Evolutionary conservation across 2,329 filamentous ascomycete species (phyloP).

Genomic region (Paraphaeosphaeria minitans): DNA sequence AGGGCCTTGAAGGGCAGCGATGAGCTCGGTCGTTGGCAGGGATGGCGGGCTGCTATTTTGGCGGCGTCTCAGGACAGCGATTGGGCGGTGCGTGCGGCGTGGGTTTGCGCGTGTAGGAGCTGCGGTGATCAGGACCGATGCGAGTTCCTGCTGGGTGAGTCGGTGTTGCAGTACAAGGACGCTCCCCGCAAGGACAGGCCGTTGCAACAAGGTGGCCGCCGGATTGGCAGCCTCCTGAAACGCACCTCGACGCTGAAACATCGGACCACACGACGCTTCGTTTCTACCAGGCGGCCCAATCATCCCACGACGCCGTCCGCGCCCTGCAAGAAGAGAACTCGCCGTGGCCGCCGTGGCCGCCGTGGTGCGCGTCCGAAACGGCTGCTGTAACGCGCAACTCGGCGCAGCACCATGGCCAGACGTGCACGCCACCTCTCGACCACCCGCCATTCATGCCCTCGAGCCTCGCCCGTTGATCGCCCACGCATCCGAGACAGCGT

Average conservation of each 20-base stretch:
- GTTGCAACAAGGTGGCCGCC: conserved; percentile 3
- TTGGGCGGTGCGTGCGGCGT: conserved; percentile 22
- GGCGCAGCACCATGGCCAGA: conserved; percentile 12
- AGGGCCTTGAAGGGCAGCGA: conserved; percentile 20
- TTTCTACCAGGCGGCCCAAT: conserved; percentile 22
- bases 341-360: conserved; percentile 8
- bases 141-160: neutral
- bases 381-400: conserved; percentile 15
- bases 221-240: conserved; percentile 28
- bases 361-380: conserved; percentile 19
- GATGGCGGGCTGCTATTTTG: conserved; percentile 13
- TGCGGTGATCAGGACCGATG: neutral
- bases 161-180: neutral
- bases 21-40: conserved; percentile 20
- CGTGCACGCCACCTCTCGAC: neutral
- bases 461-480: too few species aligned
- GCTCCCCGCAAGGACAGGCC: conserved; percentile 12
- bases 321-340: too few species aligned
- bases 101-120: neutral
- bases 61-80: conserved; percentile 21
- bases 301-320: conserved; percentile 16
- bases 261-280: conserved; percentile 19
- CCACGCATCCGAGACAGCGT: too few species aligned
- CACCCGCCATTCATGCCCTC: conserved; percentile 12
- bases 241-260: conserved; percentile 30